Evolutionary conservation across 148 eudicot genomes (phyloP).

Genomic region (Rheum nobile): DNA sequence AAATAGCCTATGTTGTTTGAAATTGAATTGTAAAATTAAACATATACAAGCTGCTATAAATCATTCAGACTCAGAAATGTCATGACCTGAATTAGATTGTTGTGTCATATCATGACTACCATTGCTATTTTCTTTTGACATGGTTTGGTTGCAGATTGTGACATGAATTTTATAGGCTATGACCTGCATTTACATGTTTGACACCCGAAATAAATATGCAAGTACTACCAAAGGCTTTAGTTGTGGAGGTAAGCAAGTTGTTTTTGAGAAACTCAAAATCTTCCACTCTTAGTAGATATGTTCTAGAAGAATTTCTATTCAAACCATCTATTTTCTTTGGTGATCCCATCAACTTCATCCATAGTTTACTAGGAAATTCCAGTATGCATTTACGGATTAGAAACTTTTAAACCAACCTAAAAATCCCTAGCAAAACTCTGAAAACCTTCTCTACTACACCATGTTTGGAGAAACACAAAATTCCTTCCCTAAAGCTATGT

Average conservation of each 20-base stretch:
- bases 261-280: slow-evolving; percentile 52
- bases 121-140: slow-evolving; percentile 11
- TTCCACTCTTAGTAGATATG: slow-evolving; percentile 57
- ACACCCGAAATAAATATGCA: slow-evolving; percentile 8
- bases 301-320: slow-evolving; percentile 61
- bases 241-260: slow-evolving; percentile 45
- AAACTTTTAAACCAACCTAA: too few relatives aligned
- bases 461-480: too few relatives aligned
- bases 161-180: slow-evolving; percentile 24
- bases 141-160: slow-evolving; percentile 15
- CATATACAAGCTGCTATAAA: neutral
- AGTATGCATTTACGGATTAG: too few relatives aligned
- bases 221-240: slow-evolving; percentile 30
- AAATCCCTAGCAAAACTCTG: too few relatives aligned
- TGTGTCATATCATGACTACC: neutral
- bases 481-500: too few relatives aligned
- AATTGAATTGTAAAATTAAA: neutral
- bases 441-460: too few relatives aligned
- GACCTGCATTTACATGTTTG: slow-evolving; percentile 22
- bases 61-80: neutral
- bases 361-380: too few relatives aligned
- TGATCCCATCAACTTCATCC: too few relatives aligned
- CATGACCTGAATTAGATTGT: slow-evolving; percentile 13
- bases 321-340: too few relatives aligned
- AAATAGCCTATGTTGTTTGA: neutral